Evolutionary conservation across 2,329 filamentous ascomycete species (phyloP).

Genomic region (Diaporthe citrichinensis): DNA sequence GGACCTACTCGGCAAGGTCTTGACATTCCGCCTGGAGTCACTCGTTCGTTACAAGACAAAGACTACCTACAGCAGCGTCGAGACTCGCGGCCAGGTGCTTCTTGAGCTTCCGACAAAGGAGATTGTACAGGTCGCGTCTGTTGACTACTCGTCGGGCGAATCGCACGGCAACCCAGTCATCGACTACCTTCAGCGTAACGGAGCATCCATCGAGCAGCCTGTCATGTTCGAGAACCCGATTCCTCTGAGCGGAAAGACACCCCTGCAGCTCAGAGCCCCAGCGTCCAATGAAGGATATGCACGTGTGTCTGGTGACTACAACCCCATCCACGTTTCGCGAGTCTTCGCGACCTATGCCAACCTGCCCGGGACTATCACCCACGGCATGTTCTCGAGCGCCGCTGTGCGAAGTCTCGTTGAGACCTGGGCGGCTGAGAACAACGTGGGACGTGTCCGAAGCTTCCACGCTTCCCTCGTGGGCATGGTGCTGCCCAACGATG

Average conservation of each 20-base stretch:
- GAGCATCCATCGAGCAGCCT: slow-evolving; percentile 93
- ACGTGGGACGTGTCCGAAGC: slow-evolving; percentile 95
- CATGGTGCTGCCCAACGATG: slow-evolving; percentile 98
- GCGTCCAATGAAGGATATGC: slow-evolving; percentile 98
- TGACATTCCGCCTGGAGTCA: slow-evolving; percentile 96
- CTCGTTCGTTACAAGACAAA: slow-evolving; percentile 95
- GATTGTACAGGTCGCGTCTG: slow-evolving; percentile 95
- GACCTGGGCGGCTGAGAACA: slow-evolving; percentile 99
- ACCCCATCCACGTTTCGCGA: slow-evolving; percentile 97
- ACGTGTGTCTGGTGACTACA: slow-evolving; percentile 97
- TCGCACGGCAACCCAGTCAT: slow-evolving; percentile 98
- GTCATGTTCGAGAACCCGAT: slow-evolving; percentile 98
- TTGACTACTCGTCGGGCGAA: slow-evolving; percentile 86
- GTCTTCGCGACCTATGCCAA: slow-evolving; percentile 97
- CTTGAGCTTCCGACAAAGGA: slow-evolving; percentile 97
- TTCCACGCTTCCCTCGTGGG: slow-evolving; percentile 98
- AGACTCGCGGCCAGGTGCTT: slow-evolving; percentile 92
- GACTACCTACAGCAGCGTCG: slow-evolving; percentile 89
- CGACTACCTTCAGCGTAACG: slow-evolving; percentile 94
- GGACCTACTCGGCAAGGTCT: slow-evolving; percentile 90
- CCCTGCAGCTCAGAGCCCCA: slow-evolving; percentile 89
- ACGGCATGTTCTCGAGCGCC: slow-evolving; percentile 99
- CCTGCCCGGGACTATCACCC: slow-evolving; percentile 95
- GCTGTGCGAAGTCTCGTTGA: slow-evolving; percentile 96
- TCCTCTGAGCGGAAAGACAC: slow-evolving; percentile 91